Evolutionary conservation across 139 green algal species (phyloP), one percentile per base, ranked within the genome.

Genomic region (Tetradesmus obliquus): DNA sequence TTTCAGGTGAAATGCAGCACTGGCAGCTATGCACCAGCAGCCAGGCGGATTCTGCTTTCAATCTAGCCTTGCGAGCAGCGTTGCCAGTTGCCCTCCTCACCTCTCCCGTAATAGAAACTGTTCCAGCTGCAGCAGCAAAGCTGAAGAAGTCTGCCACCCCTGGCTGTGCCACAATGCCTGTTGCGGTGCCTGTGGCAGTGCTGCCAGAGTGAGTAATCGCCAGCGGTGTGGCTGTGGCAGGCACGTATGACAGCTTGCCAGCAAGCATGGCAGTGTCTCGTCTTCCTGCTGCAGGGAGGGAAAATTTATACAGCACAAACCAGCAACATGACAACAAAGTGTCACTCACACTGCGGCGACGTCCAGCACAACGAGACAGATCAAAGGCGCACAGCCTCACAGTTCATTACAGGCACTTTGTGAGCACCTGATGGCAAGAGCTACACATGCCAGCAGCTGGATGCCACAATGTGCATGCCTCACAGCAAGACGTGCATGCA

Each of bases 251-350:
- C 5, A 91, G 54, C 55, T 74, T 79, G 54, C 54, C n/a, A 1
- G 72, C n/a, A 57, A 91, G 60, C 5, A 80, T 87, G 3, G 88
- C 88, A 7, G 45, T 51, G 32, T 91, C 88, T 91, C 88, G 20
- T 91, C 79, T 5, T 91, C 7, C 55, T 19, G 8, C 3, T 76
- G 15, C 66, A 76, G 7, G 60, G 2, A 4, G 10, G 19, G 60
- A 66, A 66, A 8, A 66, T 66, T 66, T 8, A 9, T 66, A 9
- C 6, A 66, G 9, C 57, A 66, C 57, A 9, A 8, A 66, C 8
- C 57, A 66, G 60, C 60, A 71, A 20, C 12, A 0, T 4, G 19
- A 15, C 15, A 22, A 19, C 60, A 71, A 13, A 10, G 9, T 66
- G 57, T 66, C 6, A 66, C 1, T 66, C 8, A 9, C 57, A 66